Evolutionary conservation across 2,329 filamentous ascomycete genomes (phyloP).

Genomic region (Westerdykella aurantiaca): DNA sequence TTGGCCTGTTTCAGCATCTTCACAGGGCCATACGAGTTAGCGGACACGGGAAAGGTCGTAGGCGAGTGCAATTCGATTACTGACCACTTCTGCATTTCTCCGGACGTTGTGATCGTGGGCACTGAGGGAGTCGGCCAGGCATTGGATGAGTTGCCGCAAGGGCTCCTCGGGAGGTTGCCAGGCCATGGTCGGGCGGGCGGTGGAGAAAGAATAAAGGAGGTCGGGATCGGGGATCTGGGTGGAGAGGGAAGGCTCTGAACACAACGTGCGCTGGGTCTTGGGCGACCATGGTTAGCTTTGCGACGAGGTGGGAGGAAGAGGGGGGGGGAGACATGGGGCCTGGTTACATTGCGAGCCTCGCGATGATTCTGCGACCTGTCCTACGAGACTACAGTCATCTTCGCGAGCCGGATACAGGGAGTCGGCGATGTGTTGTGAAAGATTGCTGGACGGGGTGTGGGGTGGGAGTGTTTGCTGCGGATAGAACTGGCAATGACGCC

Average conservation of each 20-base stretch:
- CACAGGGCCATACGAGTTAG: constrained; percentile 17
- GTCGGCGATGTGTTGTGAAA: constrained; percentile 8
- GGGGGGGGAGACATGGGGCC: constrained; percentile 2
- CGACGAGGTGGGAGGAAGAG: constrained; percentile 13
- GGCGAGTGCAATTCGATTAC: constrained; percentile 32
- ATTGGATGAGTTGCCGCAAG: constrained; percentile 81
- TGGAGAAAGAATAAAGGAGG: constrained; percentile 5
- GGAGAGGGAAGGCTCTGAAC: constrained; percentile 15
- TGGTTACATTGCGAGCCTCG: constrained; percentile 25
- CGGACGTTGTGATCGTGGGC: constrained; percentile 72
- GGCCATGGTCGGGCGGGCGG: constrained; percentile 54
- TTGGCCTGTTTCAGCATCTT: constrained; percentile 93
- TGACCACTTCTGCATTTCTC: constrained; percentile 82
- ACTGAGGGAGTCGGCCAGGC: constrained; percentile 86
- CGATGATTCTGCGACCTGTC: constrained; percentile 16
- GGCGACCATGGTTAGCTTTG: constrained; percentile 30
- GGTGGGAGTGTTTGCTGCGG: constrained; percentile 24
- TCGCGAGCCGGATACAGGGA: constrained; percentile 11
- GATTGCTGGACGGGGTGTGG: constrained; percentile 18
- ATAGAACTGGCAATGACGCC: constrained; percentile 20
- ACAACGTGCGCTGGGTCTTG: constrained; percentile 25
- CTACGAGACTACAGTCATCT: constrained; percentile 32
- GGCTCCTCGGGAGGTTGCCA: constrained; percentile 90
- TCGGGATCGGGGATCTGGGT: not conserved
- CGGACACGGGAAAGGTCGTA: constrained; percentile 7